phyloP scores from a whole-genome alignment of 2,329 filamentous ascomycete genomes.

The Aspergillus fischeri region DNA sequence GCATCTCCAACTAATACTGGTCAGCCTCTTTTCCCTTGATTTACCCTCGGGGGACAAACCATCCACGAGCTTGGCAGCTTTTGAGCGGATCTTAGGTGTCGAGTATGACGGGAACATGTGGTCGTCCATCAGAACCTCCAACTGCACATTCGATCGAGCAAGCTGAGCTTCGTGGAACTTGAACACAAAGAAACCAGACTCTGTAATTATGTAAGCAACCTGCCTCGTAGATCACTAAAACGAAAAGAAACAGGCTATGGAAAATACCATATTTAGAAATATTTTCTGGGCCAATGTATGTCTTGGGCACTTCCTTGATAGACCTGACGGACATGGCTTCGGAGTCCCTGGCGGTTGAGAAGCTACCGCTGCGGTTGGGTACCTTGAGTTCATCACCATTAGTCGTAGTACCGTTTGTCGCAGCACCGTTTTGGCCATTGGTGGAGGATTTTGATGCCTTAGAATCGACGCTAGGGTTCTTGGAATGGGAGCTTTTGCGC shows the following conservation, averaged over 20 bases:
- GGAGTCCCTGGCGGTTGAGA: conserved; percentile 39
- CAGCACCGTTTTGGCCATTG: conserved; percentile 17
- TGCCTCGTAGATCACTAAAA: not conserved
- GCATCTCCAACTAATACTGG: conserved; percentile 68
- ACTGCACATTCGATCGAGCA: conserved; percentile 66
- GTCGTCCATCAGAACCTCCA: conserved; percentile 92
- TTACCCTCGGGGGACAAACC: conserved; percentile 44
- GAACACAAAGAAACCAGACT: conserved; percentile 91
- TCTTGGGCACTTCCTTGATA: conserved; percentile 62
- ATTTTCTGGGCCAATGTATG: conserved; percentile 74
- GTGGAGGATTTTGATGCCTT: conserved; percentile 17
- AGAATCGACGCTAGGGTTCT: conserved; percentile 28
- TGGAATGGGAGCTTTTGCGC: conserved; percentile 23
- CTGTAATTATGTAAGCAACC: conserved; percentile 37
- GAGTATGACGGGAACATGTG: conserved; percentile 87
- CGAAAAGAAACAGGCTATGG: not conserved
- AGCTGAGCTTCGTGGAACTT: conserved; percentile 88
- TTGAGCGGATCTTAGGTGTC: conserved; percentile 69
- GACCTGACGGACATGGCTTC: conserved; percentile 45
- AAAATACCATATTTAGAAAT: conserved; percentile 68
- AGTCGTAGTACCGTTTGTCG: conserved; percentile 34
- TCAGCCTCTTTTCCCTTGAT: conserved; percentile 14
- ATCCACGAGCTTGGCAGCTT: conserved; percentile 74
- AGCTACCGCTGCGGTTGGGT: not conserved
- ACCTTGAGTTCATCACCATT: conserved; percentile 22